Evolutionary conservation across 2,329 filamentous ascomycete species (phyloP).

Genomic region (Botryosphaeria dothidea): DNA sequence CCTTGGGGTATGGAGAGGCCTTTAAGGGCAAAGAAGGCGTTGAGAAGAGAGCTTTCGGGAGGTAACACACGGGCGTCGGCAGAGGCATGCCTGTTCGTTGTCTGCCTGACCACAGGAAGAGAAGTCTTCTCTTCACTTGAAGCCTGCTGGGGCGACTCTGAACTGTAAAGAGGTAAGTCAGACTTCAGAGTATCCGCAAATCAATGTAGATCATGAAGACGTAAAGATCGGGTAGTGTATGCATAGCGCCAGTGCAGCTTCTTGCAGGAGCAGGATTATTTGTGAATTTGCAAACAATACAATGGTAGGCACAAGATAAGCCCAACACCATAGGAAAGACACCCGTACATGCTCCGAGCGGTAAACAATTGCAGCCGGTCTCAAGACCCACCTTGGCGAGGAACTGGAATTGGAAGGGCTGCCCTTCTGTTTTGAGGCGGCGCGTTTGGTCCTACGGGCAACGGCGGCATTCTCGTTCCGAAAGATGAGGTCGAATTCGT

Average conservation of each 20-base stretch:
- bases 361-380: neutral
- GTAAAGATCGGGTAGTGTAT: no score
- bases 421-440: slow-evolving; percentile 4
- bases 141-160: neutral
- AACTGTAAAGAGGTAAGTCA: neutral
- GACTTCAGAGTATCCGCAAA: neutral
- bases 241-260: no score
- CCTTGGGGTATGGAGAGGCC: neutral
- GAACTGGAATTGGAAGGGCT: neutral
- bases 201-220: neutral
- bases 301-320: no score
- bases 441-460: slow-evolving; percentile 57
- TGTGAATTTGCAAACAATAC: no score
- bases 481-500: slow-evolving; percentile 72
- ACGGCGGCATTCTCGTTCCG: slow-evolving; percentile 72
- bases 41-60: neutral
- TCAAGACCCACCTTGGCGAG: neutral
- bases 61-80: neutral
- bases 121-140: neutral
- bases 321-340: neutral
- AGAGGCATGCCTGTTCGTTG: neutral
- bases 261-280: no score
- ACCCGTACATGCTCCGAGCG: neutral
- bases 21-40: neutral
- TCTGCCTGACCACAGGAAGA: neutral